These are phyloP conservation scores for Mimosa pudica DNA, from an alignment of 306 rosid species.

Conservation along the genomic window DNA sequence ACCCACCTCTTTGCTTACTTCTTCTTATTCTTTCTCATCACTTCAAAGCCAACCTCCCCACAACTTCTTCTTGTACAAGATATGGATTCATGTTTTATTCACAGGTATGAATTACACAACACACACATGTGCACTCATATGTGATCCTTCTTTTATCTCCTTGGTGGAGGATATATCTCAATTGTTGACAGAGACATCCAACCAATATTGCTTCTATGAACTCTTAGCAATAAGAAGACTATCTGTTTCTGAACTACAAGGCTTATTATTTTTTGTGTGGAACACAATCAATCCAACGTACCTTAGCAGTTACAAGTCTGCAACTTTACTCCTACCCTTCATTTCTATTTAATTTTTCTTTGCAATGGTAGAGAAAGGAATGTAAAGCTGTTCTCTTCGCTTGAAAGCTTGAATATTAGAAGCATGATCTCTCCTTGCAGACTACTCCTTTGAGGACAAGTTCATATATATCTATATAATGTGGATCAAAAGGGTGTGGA, in stretches of 20 bases:
- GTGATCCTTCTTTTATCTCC: background rate
- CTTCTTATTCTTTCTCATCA: slow-evolving; percentile 4
- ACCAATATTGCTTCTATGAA: background rate
- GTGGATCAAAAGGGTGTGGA: slow-evolving; percentile 31
- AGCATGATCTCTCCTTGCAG: slow-evolving; percentile 46
- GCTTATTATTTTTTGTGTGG: background rate
- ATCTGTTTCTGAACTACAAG: background rate
- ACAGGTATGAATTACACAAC: slow-evolving; percentile 14
- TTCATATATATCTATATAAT: slow-evolving; percentile 44
- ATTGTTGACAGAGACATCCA: slow-evolving; percentile 18
- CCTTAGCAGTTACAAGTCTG: slow-evolving; percentile 33
- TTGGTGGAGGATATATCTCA: background rate
- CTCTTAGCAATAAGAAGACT: no score
- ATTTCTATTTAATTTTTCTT: slow-evolving; percentile 18
- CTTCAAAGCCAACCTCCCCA: slow-evolving; percentile 23
- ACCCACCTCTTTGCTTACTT: background rate
- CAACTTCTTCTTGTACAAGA: background rate
- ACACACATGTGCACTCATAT: no score
- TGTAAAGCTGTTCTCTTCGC: slow-evolving; percentile 53
- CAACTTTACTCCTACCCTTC: slow-evolving; percentile 57
- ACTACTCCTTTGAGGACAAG: slow-evolving; percentile 40
- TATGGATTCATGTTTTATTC: slow-evolving; percentile 21
- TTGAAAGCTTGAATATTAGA: slow-evolving; percentile 57
- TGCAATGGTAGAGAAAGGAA: slow-evolving; percentile 27
- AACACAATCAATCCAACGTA: slow-evolving; percentile 43